Base-by-base conservation (phyloP, 305 asterid genomes). In the Rubia tinctorum region DNA sequence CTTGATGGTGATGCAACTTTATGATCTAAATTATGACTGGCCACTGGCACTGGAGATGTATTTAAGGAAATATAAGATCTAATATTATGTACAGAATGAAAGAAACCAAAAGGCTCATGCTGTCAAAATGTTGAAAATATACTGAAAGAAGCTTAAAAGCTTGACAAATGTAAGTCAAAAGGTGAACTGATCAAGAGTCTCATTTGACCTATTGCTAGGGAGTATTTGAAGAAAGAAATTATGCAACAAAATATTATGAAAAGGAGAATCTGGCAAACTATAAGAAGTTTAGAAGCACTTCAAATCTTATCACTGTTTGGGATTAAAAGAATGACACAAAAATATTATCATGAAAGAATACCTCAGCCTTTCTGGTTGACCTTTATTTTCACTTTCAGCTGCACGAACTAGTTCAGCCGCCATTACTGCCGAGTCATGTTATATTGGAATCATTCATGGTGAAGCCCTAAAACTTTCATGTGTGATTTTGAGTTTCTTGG, bases 331-430 rank as follows among this genome's bases (percentile, higher is more conserved):
- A 62, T 9, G 59, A 66, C 39, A 45, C 9, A 8, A 60, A 59
- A 75, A 8, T 15, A 30, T 44, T 55, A 37, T 34, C 43, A 59
- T 63, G 53, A 42, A 27, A 68, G 15, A 10, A 81, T 82, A 95
- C 98, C 99, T 92, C 71, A 94, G 88, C 84, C 88, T 90, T 84
- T 92, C 84, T 43, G 86, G 92, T 79, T 86, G 89, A 79, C 89
- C 88, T 71, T 85, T 74, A 73, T 81, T 87, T 79, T 92, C 93
- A 71, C 47, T 77, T 84, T 80, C 76, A 73, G 95, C 91, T 34
- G 84, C 88, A 76, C 93, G 90, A 79, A 90, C 95, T 18, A 94
- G 93, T 86, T 94, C 99, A 15, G 98, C 98, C 67, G 99, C 99
- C 99, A 95, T 92, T 79, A 90, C 99, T 95, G 92, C 71, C 78